These are phyloP conservation scores for Nicotiana attenuata DNA, from an alignment of 257 asterid species.

Conservation along the genomic window DNA sequence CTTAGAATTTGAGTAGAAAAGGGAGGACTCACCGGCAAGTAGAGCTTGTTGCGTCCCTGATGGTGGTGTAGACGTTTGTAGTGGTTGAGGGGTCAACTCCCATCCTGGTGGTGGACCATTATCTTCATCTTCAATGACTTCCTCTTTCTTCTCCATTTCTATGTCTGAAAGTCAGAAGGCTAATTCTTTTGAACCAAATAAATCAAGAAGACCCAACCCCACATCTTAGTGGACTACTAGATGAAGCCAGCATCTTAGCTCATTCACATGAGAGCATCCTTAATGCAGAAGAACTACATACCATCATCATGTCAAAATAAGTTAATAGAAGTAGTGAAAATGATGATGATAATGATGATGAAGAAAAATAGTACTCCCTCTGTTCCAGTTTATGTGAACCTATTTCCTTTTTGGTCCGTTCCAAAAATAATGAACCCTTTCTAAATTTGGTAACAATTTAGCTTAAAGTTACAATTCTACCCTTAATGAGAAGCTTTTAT, in stretches of 20 bases:
- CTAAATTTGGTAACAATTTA: too few species aligned
- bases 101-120: slow-evolving; percentile 68
- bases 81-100: slow-evolving; percentile 35
- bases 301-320: too few species aligned
- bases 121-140: slow-evolving; percentile 15
- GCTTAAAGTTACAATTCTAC: too few species aligned
- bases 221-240: slow-evolving; percentile 4
- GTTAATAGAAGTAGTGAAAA: too few species aligned
- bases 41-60: slow-evolving; percentile 29
- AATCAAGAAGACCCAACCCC: slow-evolving; percentile 3
- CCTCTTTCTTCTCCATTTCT: slow-evolving; percentile 14
- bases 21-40: slow-evolving; percentile 1
- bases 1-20: background rate
- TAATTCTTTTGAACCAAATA: slow-evolving; percentile 6
- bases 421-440: too few species aligned
- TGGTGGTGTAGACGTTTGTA: slow-evolving; percentile 25
- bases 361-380: too few species aligned
- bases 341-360: too few species aligned
- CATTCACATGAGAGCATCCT: background rate
- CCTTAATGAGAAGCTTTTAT: too few species aligned
- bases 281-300: background rate
- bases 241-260: background rate
- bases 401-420: too few species aligned
- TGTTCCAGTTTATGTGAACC: too few species aligned
- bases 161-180: slow-evolving; percentile 8